Evolutionary conservation across 2,329 filamentous ascomycete genomes (phyloP).

Genomic region (Orbilia ellipsospora): DNA sequence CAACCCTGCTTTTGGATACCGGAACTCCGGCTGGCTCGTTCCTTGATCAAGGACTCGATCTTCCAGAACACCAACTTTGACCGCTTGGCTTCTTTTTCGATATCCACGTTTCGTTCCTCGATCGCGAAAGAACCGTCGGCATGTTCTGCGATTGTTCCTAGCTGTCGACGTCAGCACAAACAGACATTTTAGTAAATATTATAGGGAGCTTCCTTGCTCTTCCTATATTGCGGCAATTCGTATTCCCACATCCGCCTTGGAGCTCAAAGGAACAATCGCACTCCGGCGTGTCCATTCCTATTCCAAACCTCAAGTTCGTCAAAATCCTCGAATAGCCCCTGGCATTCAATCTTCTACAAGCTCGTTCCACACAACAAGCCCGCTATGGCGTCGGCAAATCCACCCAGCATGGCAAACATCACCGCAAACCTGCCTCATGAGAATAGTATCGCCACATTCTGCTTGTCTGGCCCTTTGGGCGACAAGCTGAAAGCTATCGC

Average conservation of each 20-base stretch:
- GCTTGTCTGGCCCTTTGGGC: slow-evolving; percentile 53
- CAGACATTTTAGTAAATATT: slow-evolving; percentile 16
- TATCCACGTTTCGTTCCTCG: slow-evolving; percentile 46
- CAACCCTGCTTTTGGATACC: slow-evolving; percentile 42
- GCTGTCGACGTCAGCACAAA: slow-evolving; percentile 41
- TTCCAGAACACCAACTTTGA: slow-evolving; percentile 49
- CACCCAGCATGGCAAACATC: slow-evolving; percentile 43
- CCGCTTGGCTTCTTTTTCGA: slow-evolving; percentile 41
- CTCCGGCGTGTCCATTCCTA: slow-evolving; percentile 29
- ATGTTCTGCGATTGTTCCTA: slow-evolving; percentile 41
- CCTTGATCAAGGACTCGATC: slow-evolving; percentile 47
- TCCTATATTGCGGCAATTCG: slow-evolving; percentile 41
- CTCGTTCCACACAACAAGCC: slow-evolving; percentile 40
- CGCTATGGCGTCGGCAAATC: slow-evolving; percentile 50
- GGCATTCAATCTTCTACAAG: slow-evolving; percentile 27
- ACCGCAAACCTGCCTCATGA: slow-evolving; percentile 53
- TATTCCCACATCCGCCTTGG: slow-evolving; percentile 49
- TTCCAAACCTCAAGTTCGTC: slow-evolving; percentile 33
- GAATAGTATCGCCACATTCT: slow-evolving; percentile 56
- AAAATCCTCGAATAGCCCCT: slow-evolving; percentile 36
- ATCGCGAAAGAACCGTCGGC: slow-evolving; percentile 45
- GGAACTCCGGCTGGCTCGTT: slow-evolving; percentile 55
- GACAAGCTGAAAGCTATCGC: slow-evolving; percentile 56
- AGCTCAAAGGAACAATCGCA: slow-evolving; percentile 22
- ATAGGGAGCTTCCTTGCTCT: slow-evolving; percentile 28